Evolutionary conservation across 164 flowering plant genomes (phyloP).

Genomic region (Chimonanthus salicifolius): DNA sequence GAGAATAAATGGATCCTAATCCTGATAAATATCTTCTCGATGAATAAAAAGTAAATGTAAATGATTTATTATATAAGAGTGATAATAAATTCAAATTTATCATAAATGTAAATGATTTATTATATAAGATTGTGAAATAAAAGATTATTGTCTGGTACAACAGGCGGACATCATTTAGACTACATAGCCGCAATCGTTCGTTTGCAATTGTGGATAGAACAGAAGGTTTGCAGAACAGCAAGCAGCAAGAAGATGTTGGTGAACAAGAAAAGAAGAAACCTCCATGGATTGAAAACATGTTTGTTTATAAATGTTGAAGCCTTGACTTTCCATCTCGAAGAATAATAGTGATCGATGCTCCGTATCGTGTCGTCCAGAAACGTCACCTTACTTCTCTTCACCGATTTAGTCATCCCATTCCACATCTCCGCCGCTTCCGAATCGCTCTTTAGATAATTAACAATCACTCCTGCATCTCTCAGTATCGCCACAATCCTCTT

Average conservation of each 20-base stretch:
- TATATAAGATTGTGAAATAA: too few species aligned
- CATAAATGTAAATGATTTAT: too few species aligned
- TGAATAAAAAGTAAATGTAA: too few species aligned
- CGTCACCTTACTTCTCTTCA: background rate
- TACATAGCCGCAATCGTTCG: background rate
- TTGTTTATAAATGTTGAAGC: background rate
- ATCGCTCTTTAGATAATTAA: slow-evolving; percentile 5
- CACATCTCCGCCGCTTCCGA: slow-evolving; percentile 3
- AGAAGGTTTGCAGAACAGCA: slow-evolving; percentile 4
- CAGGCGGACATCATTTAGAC: too few species aligned
- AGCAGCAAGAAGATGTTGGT: slow-evolving; percentile 8
- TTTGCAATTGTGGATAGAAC: background rate
- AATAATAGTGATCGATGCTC: slow-evolving; percentile 1
- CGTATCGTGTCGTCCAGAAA: slow-evolving; percentile 4
- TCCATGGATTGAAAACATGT: slow-evolving; percentile 6
- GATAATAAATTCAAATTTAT: too few species aligned
- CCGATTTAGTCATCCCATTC: slow-evolving; percentile 10
- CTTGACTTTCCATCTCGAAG: background rate
- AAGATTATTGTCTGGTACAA: too few species aligned
- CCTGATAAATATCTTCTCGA: too few species aligned
- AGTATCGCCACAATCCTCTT: slow-evolving; percentile 8
- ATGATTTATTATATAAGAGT: too few species aligned
- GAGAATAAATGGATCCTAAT: too few species aligned
- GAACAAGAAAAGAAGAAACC: background rate
- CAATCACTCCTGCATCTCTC: slow-evolving; percentile 5